phyloP scores from a whole-genome alignment of 768 basidiomycete genomes.

The Suillus variegatus region DNA sequence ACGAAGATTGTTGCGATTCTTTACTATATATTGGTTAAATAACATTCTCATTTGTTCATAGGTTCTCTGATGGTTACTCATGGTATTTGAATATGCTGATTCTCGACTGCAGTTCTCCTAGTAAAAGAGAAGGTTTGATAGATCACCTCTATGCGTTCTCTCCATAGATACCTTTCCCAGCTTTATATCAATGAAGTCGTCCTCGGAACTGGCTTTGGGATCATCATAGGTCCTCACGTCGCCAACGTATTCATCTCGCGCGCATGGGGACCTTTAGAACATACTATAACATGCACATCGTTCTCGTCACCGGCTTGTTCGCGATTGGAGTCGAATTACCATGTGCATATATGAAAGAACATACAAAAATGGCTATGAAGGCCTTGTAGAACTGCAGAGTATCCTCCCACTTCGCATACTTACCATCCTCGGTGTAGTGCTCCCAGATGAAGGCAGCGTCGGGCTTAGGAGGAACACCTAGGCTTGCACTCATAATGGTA shows the following conservation, averaged over 20 bases:
- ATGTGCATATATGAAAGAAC: slow-evolving; percentile 76
- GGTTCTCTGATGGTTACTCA: too few relatives aligned
- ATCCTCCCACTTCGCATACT: slow-evolving; percentile 72
- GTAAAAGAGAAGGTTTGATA: slow-evolving; percentile 73
- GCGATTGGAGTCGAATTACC: slow-evolving; percentile 96
- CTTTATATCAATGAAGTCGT: slow-evolving; percentile 94
- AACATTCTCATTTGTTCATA: too few relatives aligned
- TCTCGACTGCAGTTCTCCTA: slow-evolving; percentile 61
- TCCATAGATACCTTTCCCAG: slow-evolving; percentile 32
- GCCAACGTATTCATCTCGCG: slow-evolving; percentile 76
- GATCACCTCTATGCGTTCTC: slow-evolving; percentile 7
- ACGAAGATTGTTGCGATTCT: too few relatives aligned
- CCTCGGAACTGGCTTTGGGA: slow-evolving; percentile 72
- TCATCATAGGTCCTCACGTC: slow-evolving; percentile 69
- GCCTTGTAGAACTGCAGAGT: slow-evolving; percentile 79
- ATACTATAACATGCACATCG: slow-evolving; percentile 78
- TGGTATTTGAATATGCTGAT: background rate
- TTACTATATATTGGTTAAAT: too few relatives aligned
- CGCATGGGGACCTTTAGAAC: slow-evolving; percentile 56
- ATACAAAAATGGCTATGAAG: slow-evolving; percentile 67
- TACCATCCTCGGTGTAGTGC: slow-evolving; percentile 81
- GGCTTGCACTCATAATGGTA: slow-evolving; percentile 77
- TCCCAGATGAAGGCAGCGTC: slow-evolving; percentile 81
- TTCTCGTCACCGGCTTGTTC: slow-evolving; percentile 90
- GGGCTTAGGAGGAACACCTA: slow-evolving; percentile 83